A percentile compares a stretch with the other conserved stretches of the same genome.
Evolutionary conservation across 805 yeast species (phyloP).

Genomic region (Sungouiozyma intestinalis): DNA sequence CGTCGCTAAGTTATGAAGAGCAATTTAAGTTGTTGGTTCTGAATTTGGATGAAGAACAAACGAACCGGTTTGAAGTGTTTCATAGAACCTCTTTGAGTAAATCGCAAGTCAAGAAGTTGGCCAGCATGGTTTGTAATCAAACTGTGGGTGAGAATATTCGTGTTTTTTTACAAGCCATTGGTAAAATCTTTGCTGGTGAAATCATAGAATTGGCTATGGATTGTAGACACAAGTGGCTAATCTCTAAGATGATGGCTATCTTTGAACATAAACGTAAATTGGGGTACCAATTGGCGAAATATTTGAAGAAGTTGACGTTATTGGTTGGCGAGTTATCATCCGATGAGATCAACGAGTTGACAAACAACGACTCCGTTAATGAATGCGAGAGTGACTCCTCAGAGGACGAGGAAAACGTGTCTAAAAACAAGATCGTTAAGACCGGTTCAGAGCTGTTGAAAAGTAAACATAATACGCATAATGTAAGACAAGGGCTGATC

Average conservation of each 20-base stretch:
- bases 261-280: conserved; percentile 34
- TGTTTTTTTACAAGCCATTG: conserved; percentile 72
- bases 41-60: conserved; percentile 69
- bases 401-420: conserved; percentile 24
- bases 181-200: conserved; percentile 86
- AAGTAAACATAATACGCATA: conserved; percentile 18
- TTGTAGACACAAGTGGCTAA: conserved; percentile 47
- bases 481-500: conserved; percentile 21
- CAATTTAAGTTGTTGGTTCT: conserved; percentile 53
- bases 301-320: conserved; percentile 29
- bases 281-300: conserved; percentile 25
- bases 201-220: conserved; percentile 72
- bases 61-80: conserved; percentile 78
- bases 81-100: conserved; percentile 68
- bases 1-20: conserved; percentile 41
- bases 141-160: conserved; percentile 71
- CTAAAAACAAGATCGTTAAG: conserved; percentile 10
- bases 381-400: conserved; percentile 22
- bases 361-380: conserved; percentile 18
- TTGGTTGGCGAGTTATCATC: conserved; percentile 30
- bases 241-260: conserved; percentile 32
- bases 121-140: conserved; percentile 70
- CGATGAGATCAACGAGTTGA: conserved; percentile 6
- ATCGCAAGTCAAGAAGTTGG: conserved; percentile 68
- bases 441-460: conserved; percentile 18